Base-by-base conservation (phyloP, 2,329 filamentous ascomycete genomes). In the Atkinsonella texensis region DNA sequence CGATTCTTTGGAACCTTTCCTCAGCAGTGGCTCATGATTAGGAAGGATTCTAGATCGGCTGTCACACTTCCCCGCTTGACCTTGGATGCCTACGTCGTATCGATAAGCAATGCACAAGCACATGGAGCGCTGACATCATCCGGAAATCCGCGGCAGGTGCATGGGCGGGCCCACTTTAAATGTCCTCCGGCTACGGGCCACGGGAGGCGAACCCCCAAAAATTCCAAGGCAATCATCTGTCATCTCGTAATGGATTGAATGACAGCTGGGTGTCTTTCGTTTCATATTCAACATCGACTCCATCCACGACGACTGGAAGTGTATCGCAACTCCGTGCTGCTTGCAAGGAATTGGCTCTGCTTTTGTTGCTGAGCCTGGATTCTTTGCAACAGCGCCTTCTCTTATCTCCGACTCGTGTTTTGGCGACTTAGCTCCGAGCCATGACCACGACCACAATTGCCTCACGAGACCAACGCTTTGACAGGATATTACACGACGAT, bases 401-500 rank as follows among this genome's bases (percentile, higher is more conserved):
- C 20, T 20, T 43, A 15, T 35, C 10, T 35, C 10, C 48, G 41
- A 51, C 15, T 17, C 44, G 47, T 33, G 15, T 23, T 23, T 18
- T n/a, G 31, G 23, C 46, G 32, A 47, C 38, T 8, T 18, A n/a
- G 18, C 31, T 48, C 31, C 31, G n/a, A 39, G 12, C 18, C 42
- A 49, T 53, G 44, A 32, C 56, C 20, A 49, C 46, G 43, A 51
- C 49, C 20, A 48, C 46, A 17, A 45, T 54, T 50, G 55, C 53
- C 46, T 52, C 55, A 15, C 44, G 46, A 40, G 53, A 57, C 43
- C 62, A 64, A 41, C 59, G 60, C 52, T 57, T 64, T 56, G 62
- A 63, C 47, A 57, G 59, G 57, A 54, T 64, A 53, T 35, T 44
- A 4, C 57, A 58, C 38, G 58, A 58, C 47, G 61, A 66, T 55